A percentile compares a stretch with the other conserved stretches of the same genome.
Conservation (phyloP, 208 protist species). For the Leishmania turanica region DNA sequence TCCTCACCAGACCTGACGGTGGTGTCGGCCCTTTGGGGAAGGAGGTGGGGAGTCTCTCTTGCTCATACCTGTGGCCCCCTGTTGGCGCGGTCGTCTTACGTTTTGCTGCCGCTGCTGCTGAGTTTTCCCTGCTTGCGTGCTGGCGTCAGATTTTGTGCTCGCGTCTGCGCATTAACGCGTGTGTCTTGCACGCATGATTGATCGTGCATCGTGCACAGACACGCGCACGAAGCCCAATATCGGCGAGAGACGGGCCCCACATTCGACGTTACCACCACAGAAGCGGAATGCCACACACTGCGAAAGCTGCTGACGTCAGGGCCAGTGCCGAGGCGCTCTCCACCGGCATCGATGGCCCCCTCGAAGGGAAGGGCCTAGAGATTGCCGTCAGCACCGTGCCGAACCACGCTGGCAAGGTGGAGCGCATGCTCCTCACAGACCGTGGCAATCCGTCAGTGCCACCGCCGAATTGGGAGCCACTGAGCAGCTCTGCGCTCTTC, state of each 20-base stretch:
- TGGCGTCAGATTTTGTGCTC: background rate
- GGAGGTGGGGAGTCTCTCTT: background rate
- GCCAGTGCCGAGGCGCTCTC: slow-evolving; percentile 8
- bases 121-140: background rate
- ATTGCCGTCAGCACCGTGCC: slow-evolving; percentile 9
- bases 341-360: background rate
- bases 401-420: slow-evolving; percentile 23
- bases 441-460: slow-evolving; percentile 50
- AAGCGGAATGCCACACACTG: slow-evolving; percentile 8
- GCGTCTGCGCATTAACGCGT: background rate
- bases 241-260: background rate
- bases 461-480: slow-evolving; percentile 73
- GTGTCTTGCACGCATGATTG: background rate
- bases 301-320: background rate
- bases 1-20: background rate
- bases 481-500: slow-evolving; percentile 53
- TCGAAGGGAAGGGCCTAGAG: background rate
- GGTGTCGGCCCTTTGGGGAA: background rate
- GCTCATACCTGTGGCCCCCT: background rate
- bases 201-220: background rate
- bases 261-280: background rate
- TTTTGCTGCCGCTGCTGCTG: background rate
- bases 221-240: background rate
- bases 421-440: slow-evolving; percentile 67
- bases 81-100: background rate